Base-by-base conservation (phyloP, 805 yeast species). In the Sugiyamaella qingdaonensis region DNA sequence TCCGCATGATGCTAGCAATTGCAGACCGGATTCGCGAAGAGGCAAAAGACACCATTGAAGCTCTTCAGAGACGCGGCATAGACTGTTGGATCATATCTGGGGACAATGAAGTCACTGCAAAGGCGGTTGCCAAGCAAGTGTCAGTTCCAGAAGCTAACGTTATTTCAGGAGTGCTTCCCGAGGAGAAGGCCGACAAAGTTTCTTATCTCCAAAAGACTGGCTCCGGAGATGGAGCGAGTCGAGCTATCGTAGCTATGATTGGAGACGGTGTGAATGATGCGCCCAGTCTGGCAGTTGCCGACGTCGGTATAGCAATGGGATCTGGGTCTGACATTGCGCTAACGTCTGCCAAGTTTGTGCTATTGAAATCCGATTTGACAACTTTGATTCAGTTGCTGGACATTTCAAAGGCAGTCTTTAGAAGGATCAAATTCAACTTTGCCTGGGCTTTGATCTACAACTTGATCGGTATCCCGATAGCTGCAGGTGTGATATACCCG, bases 401-500 rank as follows among this genome's bases (percentile, higher is more conserved):
- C 54, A 79, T 92, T 10, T 82, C 95, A 0, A 72, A 75, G 44
- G 77, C 76, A 33, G 89, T 96, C 0, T 85, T 91, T 66, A 68
- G 69, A 34, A 79, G 89, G 57, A 87, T 92, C 58, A 86, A 85
- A 64, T 64, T 84, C 69, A 94, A 94, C 67, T 88, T 92, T 60
- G 67, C 86, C 53, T 87, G 97, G 86, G 97, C 98, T 1, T 78
- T 85, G 8, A 72, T 89, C 42, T 92, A 92, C 70, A 92, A 92
- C 63, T 41, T 86, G 14, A 72, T 87, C 29, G 92, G 94, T 85
- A 76, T 92, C 34, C 99, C 98, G 1, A 78, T 92, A 60, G 97
- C 98, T 0, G 92, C 95, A 84, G 97, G 97, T 1, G 78, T 85
- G n/a, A 74, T 92, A 51, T 78, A 83, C 47, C 96, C 95, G 1